Percentiles rank a stretch among this genome's conserved stretches.
These are phyloP conservation scores for Carex cristatella DNA, from an alignment of 176 grass and related monocot genomes.

Conservation along the genomic window DNA sequence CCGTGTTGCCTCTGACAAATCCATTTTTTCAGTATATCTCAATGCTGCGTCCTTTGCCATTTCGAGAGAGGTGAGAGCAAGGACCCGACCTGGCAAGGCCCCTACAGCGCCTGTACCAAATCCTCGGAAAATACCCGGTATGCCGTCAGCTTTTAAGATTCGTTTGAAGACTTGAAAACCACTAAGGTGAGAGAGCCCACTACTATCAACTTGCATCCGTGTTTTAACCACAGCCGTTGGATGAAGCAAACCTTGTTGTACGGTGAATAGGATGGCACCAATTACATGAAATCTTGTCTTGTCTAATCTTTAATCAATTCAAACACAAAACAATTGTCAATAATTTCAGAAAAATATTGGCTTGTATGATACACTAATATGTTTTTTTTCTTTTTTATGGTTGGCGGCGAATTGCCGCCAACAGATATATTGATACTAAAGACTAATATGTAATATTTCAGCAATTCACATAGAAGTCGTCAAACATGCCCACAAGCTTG, in stretches of 20 bases:
- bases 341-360: not conserved
- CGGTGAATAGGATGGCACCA: conserved; percentile 74
- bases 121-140: conserved; percentile 78
- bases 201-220: conserved; percentile 77
- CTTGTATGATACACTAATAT: not conserved
- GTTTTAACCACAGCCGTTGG: conserved; percentile 91
- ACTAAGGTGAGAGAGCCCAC: conserved; percentile 53
- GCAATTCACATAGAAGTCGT: not conserved
- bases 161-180: conserved; percentile 70
- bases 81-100: conserved; percentile 67
- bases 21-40: conserved; percentile 52
- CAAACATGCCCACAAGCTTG: not conserved
- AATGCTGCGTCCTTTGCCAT: conserved; percentile 77
- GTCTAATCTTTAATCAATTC: conserved; percentile 53
- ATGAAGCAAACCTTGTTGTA: conserved; percentile 75
- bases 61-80: conserved; percentile 83
- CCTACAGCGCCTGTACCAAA: conserved; percentile 84
- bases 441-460: not conserved
- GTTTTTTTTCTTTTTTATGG: not conserved
- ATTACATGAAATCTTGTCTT: conserved; percentile 90
- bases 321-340: not conserved
- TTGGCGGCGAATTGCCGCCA: too few species aligned
- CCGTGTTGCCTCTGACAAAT: conserved; percentile 61
- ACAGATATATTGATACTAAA: too few species aligned
- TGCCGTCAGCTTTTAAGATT: conserved; percentile 69